phyloP scores from a whole-genome alignment of 2,329 filamentous ascomycete species.

The Curvularia eragrostidis region DNA sequence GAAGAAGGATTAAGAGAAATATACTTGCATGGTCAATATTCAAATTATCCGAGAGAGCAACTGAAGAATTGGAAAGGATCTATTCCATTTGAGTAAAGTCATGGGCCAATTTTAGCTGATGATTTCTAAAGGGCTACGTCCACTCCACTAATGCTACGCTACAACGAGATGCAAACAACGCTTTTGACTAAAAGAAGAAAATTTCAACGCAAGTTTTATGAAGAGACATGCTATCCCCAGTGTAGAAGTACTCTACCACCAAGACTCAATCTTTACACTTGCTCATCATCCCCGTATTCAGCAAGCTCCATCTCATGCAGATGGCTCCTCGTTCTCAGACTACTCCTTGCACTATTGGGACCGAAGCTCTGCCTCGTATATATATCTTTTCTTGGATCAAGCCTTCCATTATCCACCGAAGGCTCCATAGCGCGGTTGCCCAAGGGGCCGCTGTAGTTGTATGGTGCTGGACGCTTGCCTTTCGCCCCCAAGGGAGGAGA shows the following conservation, averaged over 20 bases:
- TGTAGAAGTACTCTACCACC: not conserved
- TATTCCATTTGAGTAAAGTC: not conserved
- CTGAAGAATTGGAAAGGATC: not conserved
- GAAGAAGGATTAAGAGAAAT: constrained; percentile 8
- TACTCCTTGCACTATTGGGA: constrained; percentile 36
- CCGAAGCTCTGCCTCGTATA: constrained; percentile 32
- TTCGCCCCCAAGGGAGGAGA: constrained; percentile 7
- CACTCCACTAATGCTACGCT: not conserved
- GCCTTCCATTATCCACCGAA: constrained; percentile 8
- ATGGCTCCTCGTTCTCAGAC: constrained; percentile 37
- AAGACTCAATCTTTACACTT: not conserved
- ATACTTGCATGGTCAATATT: not conserved
- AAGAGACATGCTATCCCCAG: not conserved
- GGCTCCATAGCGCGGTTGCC: constrained; percentile 18
- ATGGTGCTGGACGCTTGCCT: constrained; percentile 34
- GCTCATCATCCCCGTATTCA: constrained; percentile 13
- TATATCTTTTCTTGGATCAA: constrained; percentile 29
- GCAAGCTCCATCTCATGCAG: constrained; percentile 39
- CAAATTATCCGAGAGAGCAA: not conserved
- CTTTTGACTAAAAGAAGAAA: not conserved
- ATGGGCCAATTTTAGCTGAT: not conserved
- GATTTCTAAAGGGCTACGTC: not conserved
- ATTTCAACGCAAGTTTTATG: not conserved
- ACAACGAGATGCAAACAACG: not conserved
- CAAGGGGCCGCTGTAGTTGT: constrained; percentile 23